Evolutionary conservation across 768 basidiomycete genomes (phyloP).

Genomic region (Sporobolomyces phaffii): DNA sequence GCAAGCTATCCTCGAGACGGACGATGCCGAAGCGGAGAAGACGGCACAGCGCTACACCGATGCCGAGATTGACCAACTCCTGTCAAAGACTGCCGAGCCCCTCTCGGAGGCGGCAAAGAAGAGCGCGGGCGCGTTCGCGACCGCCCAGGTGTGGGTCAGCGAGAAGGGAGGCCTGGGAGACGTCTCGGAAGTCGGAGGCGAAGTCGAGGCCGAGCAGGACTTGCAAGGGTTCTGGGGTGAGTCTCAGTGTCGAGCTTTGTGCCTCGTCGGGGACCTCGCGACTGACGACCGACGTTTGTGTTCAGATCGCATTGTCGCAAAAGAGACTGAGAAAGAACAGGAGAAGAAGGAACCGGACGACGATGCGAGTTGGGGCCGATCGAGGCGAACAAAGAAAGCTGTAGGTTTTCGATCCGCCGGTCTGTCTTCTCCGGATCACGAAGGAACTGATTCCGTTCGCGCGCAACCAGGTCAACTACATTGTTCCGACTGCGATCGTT

Average conservation of each 20-base stretch:
- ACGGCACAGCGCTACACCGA: conserved; percentile 18
- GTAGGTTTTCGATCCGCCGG: background rate
- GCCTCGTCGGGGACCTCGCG: no score
- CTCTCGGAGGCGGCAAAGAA: conserved; percentile 1
- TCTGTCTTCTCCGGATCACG: no score
- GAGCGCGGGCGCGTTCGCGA: conserved; percentile 57
- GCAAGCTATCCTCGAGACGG: conserved; percentile 22
- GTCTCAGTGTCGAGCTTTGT: no score
- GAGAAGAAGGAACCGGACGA: conserved; percentile 1
- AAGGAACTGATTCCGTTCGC: background rate
- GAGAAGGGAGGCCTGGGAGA: conserved; percentile 57
- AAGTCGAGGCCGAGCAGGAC: conserved; percentile 51
- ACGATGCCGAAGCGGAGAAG: conserved; percentile 17
- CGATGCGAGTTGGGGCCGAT: background rate
- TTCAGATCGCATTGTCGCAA: conserved; percentile 57
- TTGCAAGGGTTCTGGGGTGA: conserved; percentile 74
- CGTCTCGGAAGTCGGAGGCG: conserved; percentile 59
- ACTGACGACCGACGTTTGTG: no score
- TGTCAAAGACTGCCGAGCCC: conserved; percentile 28
- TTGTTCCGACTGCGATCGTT: background rate
- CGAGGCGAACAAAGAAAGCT: conserved; percentile 11
- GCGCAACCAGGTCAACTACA: conserved; percentile 24
- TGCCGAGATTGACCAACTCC: conserved; percentile 43
- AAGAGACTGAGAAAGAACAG: conserved; percentile 14
- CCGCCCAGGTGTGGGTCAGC: conserved; percentile 87